Conservation (phyloP, 148 eudicot genomes). For the Vaccinium myrtillus region DNA sequence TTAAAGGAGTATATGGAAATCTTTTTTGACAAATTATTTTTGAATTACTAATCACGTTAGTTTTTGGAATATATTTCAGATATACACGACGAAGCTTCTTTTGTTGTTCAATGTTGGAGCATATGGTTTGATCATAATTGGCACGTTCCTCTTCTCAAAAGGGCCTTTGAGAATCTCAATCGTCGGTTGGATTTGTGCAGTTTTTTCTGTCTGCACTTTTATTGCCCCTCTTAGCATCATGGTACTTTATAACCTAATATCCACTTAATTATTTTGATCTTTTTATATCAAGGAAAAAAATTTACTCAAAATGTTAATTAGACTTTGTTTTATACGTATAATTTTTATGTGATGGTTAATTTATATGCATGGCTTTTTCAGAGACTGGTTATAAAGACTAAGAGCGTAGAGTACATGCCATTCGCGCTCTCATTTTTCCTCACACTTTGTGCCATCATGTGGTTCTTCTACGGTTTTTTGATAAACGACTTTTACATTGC, state of each 20-base stretch:
- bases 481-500: slow-evolving; percentile 61
- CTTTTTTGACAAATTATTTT: too few relatives aligned
- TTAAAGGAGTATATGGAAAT: too few relatives aligned
- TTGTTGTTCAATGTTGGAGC: slow-evolving; percentile 44
- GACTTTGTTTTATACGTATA: too few relatives aligned
- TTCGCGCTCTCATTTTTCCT: slow-evolving; percentile 64
- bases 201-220: slow-evolving; percentile 66
- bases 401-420: slow-evolving; percentile 87
- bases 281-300: too few relatives aligned
- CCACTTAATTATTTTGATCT: too few relatives aligned
- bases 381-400: slow-evolving; percentile 70
- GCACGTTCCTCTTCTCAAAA: slow-evolving; percentile 32
- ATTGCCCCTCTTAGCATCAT: slow-evolving; percentile 79
- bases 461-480: slow-evolving; percentile 81
- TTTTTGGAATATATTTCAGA: too few relatives aligned
- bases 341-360: too few relatives aligned
- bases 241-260: slow-evolving; percentile 28
- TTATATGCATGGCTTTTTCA: slow-evolving; percentile 21
- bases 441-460: slow-evolving; percentile 71
- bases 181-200: slow-evolving; percentile 86
- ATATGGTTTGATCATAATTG: slow-evolving; percentile 35
- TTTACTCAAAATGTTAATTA: too few relatives aligned
- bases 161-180: slow-evolving; percentile 37
- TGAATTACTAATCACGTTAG: too few relatives aligned
- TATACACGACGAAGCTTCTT: slow-evolving; percentile 45